phyloP scores from a whole-genome alignment of 1,284 basidiomycete species.

The Termitomyces sp. region DNA sequence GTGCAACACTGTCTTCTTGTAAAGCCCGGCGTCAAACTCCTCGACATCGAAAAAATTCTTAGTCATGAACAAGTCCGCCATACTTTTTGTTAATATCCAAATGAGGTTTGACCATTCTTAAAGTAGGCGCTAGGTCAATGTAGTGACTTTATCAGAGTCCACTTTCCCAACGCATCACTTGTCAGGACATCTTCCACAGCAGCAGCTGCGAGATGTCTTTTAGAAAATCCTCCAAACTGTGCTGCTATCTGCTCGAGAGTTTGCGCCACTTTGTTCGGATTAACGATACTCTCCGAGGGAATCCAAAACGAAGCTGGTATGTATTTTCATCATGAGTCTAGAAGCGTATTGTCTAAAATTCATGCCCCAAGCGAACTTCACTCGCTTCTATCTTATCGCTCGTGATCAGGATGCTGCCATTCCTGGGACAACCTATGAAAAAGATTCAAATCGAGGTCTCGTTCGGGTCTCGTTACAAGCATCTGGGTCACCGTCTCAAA shows the following conservation, averaged over 20 bases:
- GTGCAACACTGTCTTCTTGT: constrained; percentile 69
- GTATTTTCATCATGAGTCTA: constrained; percentile 18
- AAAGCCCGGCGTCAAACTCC: constrained; percentile 46
- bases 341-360: not conserved
- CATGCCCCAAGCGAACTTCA: constrained; percentile 16
- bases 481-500: constrained; percentile 5
- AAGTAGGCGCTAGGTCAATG: constrained; percentile 75
- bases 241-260: constrained; percentile 72
- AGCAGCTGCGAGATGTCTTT: constrained; percentile 53
- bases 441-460: constrained; percentile 8
- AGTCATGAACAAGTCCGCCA: constrained; percentile 70
- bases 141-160: constrained; percentile 44
- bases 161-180: constrained; percentile 47
- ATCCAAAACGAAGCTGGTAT: constrained; percentile 61
- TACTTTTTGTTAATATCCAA: constrained; percentile 1
- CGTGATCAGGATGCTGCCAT: constrained; percentile 2
- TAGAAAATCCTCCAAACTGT: constrained; percentile 38
- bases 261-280: constrained; percentile 52
- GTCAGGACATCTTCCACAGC: constrained; percentile 65
- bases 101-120: not conserved
- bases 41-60: constrained; percentile 49
- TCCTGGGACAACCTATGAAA: constrained; percentile 1
- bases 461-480: constrained; percentile 18
- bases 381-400: constrained; percentile 19
- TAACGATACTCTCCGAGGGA: constrained; percentile 51